Conservation (phyloP, 441 rosid genomes). For the Erysimum cheiri region DNA sequence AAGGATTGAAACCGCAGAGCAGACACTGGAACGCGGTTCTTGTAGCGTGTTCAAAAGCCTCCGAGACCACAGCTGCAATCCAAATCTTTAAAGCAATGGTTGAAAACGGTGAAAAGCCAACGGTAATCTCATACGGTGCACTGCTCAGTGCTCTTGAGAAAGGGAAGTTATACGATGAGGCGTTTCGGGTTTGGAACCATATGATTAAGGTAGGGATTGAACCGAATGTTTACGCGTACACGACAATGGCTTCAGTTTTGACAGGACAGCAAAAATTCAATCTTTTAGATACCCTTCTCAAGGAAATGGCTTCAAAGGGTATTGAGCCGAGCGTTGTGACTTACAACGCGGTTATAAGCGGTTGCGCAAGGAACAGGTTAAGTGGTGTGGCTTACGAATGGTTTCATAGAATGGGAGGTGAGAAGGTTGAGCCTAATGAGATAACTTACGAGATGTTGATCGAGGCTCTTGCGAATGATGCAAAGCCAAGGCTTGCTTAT, state of each 20-base stretch:
- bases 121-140: slow-evolving; percentile 78
- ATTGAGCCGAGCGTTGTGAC: slow-evolving; percentile 83
- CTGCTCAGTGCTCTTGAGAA: slow-evolving; percentile 88
- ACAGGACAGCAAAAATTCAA: slow-evolving; percentile 67
- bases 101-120: slow-evolving; percentile 84
- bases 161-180: slow-evolving; percentile 77
- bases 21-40: slow-evolving; percentile 88
- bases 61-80: slow-evolving; percentile 73
- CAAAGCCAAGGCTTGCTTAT: slow-evolving; percentile 81
- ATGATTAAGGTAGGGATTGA: slow-evolving; percentile 76
- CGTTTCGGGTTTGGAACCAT: slow-evolving; percentile 84
- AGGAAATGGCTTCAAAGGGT: slow-evolving; percentile 68
- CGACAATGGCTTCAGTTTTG: slow-evolving; percentile 81
- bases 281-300: slow-evolving; percentile 63
- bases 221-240: slow-evolving; percentile 77
- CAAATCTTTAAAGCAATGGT: slow-evolving; percentile 84
- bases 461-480: slow-evolving; percentile 73
- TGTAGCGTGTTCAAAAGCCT: slow-evolving; percentile 85
- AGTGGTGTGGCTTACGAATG: slow-evolving; percentile 87
- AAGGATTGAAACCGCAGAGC: slow-evolving; percentile 77
- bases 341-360: slow-evolving; percentile 83
- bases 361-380: slow-evolving; percentile 56
- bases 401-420: slow-evolving; percentile 80
- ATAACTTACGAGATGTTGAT: slow-evolving; percentile 79
- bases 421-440: slow-evolving; percentile 65